Conservation (phyloP, 768 basidiomycete genomes). For the Trichaptum fuscoviolaceum region DNA sequence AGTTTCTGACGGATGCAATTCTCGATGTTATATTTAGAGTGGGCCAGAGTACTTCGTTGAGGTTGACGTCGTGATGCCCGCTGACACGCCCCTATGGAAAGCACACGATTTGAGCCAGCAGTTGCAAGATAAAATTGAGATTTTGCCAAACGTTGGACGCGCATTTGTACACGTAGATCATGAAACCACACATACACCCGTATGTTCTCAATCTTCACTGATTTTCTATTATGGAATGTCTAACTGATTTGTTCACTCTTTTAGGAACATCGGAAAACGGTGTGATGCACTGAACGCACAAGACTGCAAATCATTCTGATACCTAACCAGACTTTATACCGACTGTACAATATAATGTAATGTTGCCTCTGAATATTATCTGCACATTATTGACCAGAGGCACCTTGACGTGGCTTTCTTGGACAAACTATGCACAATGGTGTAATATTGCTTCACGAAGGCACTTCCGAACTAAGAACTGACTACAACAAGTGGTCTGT, state of each 20-base stretch:
- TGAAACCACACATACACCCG: constrained; percentile 77
- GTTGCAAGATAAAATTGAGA: constrained; percentile 85
- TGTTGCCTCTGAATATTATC: too few relatives aligned
- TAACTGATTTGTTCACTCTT: not conserved
- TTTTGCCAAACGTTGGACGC: constrained; percentile 82
- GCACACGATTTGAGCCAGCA: constrained; percentile 83
- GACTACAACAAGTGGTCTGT: too few relatives aligned
- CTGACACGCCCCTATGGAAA: constrained; percentile 82
- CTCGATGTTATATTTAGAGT: constrained; percentile 6
- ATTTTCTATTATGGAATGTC: not conserved
- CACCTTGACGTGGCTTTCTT: too few relatives aligned
- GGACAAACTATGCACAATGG: too few relatives aligned
- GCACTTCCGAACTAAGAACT: too few relatives aligned
- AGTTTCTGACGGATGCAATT: constrained; percentile 2
- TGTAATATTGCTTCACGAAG: too few relatives aligned
- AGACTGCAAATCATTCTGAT: not conserved
- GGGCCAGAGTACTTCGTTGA: constrained; percentile 86
- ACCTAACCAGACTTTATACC: not conserved
- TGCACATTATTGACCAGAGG: too few relatives aligned
- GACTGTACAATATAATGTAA: not conserved
- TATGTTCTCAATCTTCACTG: constrained; percentile 24
- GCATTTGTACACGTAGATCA: constrained; percentile 96
- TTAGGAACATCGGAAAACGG: constrained; percentile 13
- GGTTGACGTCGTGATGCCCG: constrained; percentile 90
- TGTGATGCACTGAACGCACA: not conserved